Conservation (phyloP, 2,329 filamentous ascomycete genomes). For the Ilyonectria destructans region DNA sequence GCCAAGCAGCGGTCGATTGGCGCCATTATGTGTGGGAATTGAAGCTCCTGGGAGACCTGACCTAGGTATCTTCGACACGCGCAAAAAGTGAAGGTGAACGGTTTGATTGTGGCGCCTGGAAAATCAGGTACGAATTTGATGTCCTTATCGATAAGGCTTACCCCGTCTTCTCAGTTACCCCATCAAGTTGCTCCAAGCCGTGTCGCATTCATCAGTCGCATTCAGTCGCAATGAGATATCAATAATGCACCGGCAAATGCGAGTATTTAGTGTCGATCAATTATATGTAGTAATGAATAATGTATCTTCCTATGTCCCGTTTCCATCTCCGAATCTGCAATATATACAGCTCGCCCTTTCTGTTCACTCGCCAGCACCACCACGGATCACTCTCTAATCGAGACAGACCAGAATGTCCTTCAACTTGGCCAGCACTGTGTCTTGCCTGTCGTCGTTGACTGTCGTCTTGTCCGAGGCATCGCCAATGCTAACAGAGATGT, state of each 20-base stretch:
- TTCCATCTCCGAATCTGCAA: background rate
- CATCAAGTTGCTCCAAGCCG: background rate
- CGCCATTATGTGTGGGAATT: constrained; percentile 61
- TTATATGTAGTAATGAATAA: background rate
- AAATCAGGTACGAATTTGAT: constrained; percentile 38
- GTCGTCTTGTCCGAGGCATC: constrained; percentile 74
- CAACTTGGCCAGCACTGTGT: constrained; percentile 52
- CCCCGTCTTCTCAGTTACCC: background rate
- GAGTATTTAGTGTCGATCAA: too few relatives aligned
- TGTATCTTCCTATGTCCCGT: background rate
- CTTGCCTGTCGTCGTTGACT: constrained; percentile 50
- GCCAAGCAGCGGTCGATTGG: constrained; percentile 69
- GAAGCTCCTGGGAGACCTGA: constrained; percentile 47
- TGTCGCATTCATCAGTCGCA: background rate
- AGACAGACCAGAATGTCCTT: constrained; percentile 52
- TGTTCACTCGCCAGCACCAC: background rate
- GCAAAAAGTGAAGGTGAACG: constrained; percentile 47
- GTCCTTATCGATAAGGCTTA: constrained; percentile 46
- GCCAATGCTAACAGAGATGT: constrained; percentile 75
- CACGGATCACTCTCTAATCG: constrained; percentile 14
- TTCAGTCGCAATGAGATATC: too few relatives aligned
- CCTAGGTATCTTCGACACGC: constrained; percentile 35
- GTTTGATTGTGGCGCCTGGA: constrained; percentile 40
- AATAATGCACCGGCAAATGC: too few relatives aligned
- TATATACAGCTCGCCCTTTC: constrained; percentile 20